Evolutionary conservation across 768 basidiomycete species (phyloP).

Genomic region (Boletus sensibilis): DNA sequence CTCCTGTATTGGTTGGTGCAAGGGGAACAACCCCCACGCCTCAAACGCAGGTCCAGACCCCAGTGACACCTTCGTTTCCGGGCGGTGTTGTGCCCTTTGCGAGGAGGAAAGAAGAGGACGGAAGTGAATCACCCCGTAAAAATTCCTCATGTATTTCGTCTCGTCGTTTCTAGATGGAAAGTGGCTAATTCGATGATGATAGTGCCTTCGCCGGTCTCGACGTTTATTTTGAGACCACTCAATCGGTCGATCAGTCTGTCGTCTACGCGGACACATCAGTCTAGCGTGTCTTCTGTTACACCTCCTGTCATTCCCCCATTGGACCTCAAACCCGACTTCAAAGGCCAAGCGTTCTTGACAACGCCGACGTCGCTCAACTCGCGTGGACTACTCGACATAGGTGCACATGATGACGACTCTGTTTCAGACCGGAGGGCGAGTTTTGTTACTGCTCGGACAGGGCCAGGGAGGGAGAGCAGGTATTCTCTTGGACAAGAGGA

Average conservation of each 20-base stretch:
- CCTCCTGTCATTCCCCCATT: slow-evolving; percentile 57
- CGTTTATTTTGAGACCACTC: slow-evolving; percentile 62
- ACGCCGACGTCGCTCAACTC: slow-evolving; percentile 28
- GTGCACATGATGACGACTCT: slow-evolving; percentile 38
- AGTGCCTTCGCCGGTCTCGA: slow-evolving; percentile 53
- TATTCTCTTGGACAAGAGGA: slow-evolving; percentile 31
- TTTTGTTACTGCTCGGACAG: slow-evolving; percentile 49
- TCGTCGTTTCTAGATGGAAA: neutral
- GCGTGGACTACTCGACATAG: slow-evolving; percentile 23
- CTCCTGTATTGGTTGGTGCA: slow-evolving; percentile 21
- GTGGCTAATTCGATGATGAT: slow-evolving; percentile 2
- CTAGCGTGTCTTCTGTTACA: slow-evolving; percentile 38
- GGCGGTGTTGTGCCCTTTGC: slow-evolving; percentile 25
- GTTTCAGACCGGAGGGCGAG: slow-evolving; percentile 56
- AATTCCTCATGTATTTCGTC: slow-evolving; percentile 5
- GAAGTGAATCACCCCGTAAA: slow-evolving; percentile 42
- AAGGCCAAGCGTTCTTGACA: slow-evolving; percentile 30
- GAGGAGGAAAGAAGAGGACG: slow-evolving; percentile 30
- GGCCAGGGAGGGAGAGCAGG: slow-evolving; percentile 28
- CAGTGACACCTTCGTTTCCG: slow-evolving; percentile 21
- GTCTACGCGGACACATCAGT: slow-evolving; percentile 58
- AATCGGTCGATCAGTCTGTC: slow-evolving; percentile 66
- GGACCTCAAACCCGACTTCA: slow-evolving; percentile 56
- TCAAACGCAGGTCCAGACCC: slow-evolving; percentile 21
- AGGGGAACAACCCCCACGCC: slow-evolving; percentile 14